Evolutionary conservation across 805 yeast genomes (phyloP).

Genomic region (Phaffomyces thermotolerans): DNA sequence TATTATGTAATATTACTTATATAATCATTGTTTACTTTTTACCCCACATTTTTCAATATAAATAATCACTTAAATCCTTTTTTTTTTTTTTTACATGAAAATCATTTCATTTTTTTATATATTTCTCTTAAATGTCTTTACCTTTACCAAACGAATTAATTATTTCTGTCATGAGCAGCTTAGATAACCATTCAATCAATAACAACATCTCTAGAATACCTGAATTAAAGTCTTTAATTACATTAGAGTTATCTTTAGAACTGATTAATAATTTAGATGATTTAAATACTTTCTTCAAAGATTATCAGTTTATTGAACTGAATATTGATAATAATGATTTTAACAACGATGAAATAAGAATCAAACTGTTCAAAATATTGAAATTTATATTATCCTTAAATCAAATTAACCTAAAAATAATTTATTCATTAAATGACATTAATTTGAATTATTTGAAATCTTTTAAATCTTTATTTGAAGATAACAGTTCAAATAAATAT

Average conservation of each 20-base stretch:
- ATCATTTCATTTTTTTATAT: no score
- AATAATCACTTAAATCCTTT: no score
- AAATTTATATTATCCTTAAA: no score
- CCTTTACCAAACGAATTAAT: conserved; percentile 7
- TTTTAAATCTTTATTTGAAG: conserved; percentile 17
- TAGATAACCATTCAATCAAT: conserved; percentile 2
- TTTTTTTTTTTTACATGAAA: no score
- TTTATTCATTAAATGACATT: conserved; percentile 10
- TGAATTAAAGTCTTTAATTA: conserved; percentile 8
- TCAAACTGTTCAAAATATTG: no score
- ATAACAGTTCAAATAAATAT: conserved; percentile 1
- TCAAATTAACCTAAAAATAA: conserved; percentile 6
- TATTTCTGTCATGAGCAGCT: conserved; percentile 4
- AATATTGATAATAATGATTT: conserved; percentile 7
- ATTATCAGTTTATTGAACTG: conserved; percentile 14
- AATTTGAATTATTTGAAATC: conserved; percentile 17
- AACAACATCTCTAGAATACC: conserved; percentile 9
- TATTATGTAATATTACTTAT: no score
- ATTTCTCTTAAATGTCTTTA: not conserved
- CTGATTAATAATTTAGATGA: conserved; percentile 7
- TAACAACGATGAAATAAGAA: conserved; percentile 7
- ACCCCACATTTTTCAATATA: no score
- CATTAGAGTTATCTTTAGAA: conserved; percentile 4
- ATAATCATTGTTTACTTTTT: no score
- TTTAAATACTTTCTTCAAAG: conserved; percentile 4